Evolutionary conservation across 2,329 filamentous ascomycete species (phyloP), one percentile per base, ranked within the genome.

Genomic region (Colletotrichum coccodes): DNA sequence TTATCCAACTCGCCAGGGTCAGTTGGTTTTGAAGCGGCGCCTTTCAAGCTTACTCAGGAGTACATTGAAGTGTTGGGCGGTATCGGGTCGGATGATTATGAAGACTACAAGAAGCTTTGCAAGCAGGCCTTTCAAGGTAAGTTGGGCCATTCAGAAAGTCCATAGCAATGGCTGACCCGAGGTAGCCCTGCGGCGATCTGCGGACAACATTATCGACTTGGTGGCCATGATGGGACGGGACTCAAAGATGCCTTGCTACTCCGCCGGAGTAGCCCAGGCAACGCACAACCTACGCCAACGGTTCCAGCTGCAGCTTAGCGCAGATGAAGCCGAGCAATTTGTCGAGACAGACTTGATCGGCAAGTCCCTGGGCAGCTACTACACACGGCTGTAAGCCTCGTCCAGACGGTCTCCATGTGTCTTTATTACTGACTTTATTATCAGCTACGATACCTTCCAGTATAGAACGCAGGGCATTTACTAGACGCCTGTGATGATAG

Each of bases 391-490:
- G 90, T 94, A 83, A 85, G 92, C 79, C n/a, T 12, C 23, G 6
- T 34, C 40, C n/a, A n/a, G n/a, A 40, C 9, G 40, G 28, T 16
- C 7, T 44, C 30, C 18, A 12, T 32, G 21, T 11, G 3, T 26
- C 2, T 12, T 21, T 36, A 14, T 40, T n/a, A 68, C 36, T 70
- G 26, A 74, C n/a, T 34, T 1, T 7, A 46, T 57, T 40, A 16
- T 3, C 47, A 94, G 92, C 80, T 94, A 94, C 76, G 92, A 94
- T 80, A 94, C 92, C 71, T 95, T 94, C 83, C 93, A 95, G 83
- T 95, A 95, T 82, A 89, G 93, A 76, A 95, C 93, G 40, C 93
- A 95, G 81, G 93, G 93, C 73, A 95, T 95, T 80, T 95, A 95
- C 80, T 95, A 87, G 74, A 71, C 61, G 65, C 69, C n/a, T 40